Base-by-base conservation (phyloP, 108 stramenopile genomes). In the Fragilaria crotonensis region DNA sequence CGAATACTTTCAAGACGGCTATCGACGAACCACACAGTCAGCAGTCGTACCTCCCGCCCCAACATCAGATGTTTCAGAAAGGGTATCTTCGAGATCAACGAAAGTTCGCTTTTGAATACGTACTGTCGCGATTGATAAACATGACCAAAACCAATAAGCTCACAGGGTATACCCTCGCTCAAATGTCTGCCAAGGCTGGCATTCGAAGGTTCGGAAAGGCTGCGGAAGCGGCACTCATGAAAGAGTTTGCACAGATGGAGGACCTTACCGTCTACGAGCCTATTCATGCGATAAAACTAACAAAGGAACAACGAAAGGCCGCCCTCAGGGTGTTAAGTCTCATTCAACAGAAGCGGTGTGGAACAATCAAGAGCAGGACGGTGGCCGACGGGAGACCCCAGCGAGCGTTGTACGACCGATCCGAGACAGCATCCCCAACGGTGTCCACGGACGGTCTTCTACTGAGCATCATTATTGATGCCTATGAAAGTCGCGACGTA, bases 171-270 rank as follows among this genome's bases (percentile, higher is more conserved):
- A 41, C 36, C 14, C 14, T 41, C 14, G 14, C 36, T 11, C 36
- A 41, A 41, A 11, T 11, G 7, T 56, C 54, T 33, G n/a, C 23
- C 31, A 62, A 62, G 31, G 20, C 51, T 19, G 75, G 68, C 3
- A 18, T 80, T 0, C 72, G 66, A 45, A 47, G 41, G 28, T 75
- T 75, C 53, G 67, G 64, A 3, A 53, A 55, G n/a, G 46, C 22
- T 11, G 81, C 64, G 33, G 54, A 52, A 27, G 52, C 59, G 0
- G 74, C 72, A 1, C 28, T 67, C 0, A 19, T 22, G 3, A 67
- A 67, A 22, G 81, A 83, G 47, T 36, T 83, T 25, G 45, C 72
- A 30, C 73, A 78, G 52, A 49, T 77, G n/a, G 54, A 72, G 18
- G 59, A 65, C 32, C 46, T 68, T 36, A 32, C 57, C 2, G 55